Percentiles rank a stretch among this genome's conserved stretches.
Conservation (phyloP, 192 early-diverging fungal genomes). For the Coemansia sp. region DNA sequence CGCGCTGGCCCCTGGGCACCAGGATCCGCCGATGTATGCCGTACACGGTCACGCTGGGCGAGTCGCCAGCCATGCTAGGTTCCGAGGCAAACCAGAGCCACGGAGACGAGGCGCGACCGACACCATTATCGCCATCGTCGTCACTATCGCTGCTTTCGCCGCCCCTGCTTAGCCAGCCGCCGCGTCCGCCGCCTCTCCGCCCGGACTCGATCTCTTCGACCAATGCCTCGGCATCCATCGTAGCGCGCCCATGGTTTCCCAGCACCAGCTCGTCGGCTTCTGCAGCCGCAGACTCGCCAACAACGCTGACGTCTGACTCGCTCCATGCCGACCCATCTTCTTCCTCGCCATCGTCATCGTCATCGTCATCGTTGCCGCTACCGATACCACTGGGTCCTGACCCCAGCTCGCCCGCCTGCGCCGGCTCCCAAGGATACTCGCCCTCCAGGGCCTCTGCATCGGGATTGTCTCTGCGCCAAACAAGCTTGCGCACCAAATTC, state of each 20-base stretch:
- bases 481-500: conserved; percentile 27
- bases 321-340: conserved; percentile 4
- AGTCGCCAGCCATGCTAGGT: too few species aligned
- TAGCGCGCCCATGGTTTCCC: not conserved
- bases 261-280: not conserved
- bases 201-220: conserved; percentile 6
- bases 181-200: not conserved
- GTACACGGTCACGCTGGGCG: conserved; percentile 10
- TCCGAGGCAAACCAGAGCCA: conserved; percentile 31
- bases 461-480: conserved; percentile 15
- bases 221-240: conserved; percentile 9
- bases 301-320: conserved; percentile 15
- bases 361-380: too few species aligned
- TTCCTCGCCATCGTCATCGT: not conserved
- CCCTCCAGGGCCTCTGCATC: not conserved
- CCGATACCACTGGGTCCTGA: too few species aligned
- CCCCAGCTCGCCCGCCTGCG: too few species aligned
- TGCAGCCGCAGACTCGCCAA: conserved; percentile 9
- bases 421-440: conserved; percentile 39
- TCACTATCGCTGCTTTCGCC: too few species aligned
- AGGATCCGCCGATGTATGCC: too few species aligned
- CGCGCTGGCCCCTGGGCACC: too few species aligned
- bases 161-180: not conserved
- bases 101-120: conserved; percentile 1
- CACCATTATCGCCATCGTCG: not conserved